Conservation (phyloP, 495 filamentous ascomycete species). For the Aspergillus leporis region DNA sequence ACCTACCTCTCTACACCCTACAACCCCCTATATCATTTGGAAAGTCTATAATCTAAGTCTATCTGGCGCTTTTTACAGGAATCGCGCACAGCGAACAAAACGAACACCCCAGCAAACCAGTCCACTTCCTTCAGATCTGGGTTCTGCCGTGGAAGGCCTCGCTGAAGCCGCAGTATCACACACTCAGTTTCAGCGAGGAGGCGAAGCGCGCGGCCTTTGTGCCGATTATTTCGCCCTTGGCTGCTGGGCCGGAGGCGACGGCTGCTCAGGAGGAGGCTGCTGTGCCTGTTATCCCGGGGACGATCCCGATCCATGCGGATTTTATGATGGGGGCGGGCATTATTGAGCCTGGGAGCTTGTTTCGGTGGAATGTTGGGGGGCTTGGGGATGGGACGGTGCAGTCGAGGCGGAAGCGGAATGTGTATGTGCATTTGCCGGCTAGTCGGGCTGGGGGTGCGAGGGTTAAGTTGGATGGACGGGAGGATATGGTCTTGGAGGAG, state of each 20-base stretch:
- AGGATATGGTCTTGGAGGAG: constrained; percentile 63
- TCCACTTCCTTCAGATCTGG: constrained; percentile 86
- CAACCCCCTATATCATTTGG: too few relatives aligned
- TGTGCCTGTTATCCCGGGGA: constrained; percentile 53
- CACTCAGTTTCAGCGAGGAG: constrained; percentile 64
- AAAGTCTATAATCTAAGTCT: too few relatives aligned
- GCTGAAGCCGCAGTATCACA: constrained; percentile 70
- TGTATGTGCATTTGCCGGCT: constrained; percentile 77
- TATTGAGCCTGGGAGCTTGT: constrained; percentile 54
- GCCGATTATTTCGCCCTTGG: constrained; percentile 68
- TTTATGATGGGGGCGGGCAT: constrained; percentile 73
- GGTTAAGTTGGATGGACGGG: constrained; percentile 60
- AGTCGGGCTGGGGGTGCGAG: constrained; percentile 68
- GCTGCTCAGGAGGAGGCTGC: constrained; percentile 57
- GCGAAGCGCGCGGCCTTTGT: constrained; percentile 67
- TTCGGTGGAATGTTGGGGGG: constrained; percentile 62
- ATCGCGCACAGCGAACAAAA: constrained; percentile 79
- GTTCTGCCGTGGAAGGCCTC: constrained; percentile 68
- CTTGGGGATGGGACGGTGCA: constrained; percentile 34
- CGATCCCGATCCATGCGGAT: constrained; percentile 80
- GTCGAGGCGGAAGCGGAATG: constrained; percentile 55
- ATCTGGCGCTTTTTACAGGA: constrained; percentile 36
- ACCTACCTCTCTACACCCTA: not conserved
- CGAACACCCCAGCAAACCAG: constrained; percentile 56
- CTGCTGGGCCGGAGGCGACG: constrained; percentile 59